Conservation (phyloP, 495 filamentous ascomycete genomes). For the Chaetomium fimeti region DNA sequence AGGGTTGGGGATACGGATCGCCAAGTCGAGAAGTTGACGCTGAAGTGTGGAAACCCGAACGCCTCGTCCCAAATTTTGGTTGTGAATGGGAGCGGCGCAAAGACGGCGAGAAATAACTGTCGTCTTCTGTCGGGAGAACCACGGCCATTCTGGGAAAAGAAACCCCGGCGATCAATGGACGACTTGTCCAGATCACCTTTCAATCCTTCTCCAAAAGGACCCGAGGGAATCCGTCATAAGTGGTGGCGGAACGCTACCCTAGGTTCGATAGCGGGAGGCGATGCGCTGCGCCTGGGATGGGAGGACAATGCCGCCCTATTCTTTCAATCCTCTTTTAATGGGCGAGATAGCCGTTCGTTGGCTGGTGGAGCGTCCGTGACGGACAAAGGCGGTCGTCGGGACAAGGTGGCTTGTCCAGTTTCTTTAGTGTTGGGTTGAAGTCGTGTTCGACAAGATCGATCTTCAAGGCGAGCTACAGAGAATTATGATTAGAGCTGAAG, state of each 20-base stretch:
- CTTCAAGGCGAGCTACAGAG: constrained; percentile 12
- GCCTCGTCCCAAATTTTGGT: constrained; percentile 42
- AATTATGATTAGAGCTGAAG: constrained; percentile 28
- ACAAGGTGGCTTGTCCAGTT: constrained; percentile 1
- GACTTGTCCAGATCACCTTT: constrained; percentile 33
- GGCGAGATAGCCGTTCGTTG: constrained; percentile 15
- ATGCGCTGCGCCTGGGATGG: background rate
- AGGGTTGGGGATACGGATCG: constrained; percentile 40
- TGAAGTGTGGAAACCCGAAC: constrained; percentile 42
- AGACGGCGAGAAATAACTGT: constrained; percentile 44
- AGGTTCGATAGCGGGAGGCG: constrained; percentile 4
- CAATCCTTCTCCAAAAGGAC: constrained; percentile 35
- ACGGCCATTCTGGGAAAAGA: constrained; percentile 44
- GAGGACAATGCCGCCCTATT: constrained; percentile 7
- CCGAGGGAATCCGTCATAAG: constrained; percentile 32
- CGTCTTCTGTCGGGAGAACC: constrained; percentile 48
- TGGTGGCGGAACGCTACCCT: constrained; percentile 5
- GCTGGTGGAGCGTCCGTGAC: constrained; percentile 22
- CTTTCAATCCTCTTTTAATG: constrained; percentile 14
- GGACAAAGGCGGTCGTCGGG: constrained; percentile 30
- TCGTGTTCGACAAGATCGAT: constrained; percentile 17
- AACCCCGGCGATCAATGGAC: constrained; percentile 26
- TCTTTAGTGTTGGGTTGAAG: constrained; percentile 8
- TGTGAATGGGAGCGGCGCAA: constrained; percentile 52
- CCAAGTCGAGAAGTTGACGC: constrained; percentile 45